phyloP scores from a whole-genome alignment of 441 rosid species.

The Kokia cookei region DNA sequence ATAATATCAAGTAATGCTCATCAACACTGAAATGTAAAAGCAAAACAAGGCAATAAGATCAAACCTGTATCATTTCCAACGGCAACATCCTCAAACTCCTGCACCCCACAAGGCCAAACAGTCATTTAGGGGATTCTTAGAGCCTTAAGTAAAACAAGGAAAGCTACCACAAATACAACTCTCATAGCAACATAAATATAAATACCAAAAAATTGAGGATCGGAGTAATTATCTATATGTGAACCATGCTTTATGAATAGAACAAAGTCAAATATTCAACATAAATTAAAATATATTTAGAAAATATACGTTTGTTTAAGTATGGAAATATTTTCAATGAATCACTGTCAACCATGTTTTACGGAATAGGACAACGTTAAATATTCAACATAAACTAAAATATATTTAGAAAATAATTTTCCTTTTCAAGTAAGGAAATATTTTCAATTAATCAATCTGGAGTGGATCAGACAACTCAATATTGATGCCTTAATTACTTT shows the following conservation, averaged over 20 bases:
- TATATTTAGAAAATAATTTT: neutral
- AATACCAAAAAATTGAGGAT: neutral
- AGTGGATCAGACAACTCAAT: neutral
- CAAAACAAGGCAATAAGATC: conserved; percentile 6
- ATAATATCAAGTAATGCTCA: neutral
- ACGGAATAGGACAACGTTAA: neutral
- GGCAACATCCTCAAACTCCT: conserved; percentile 55
- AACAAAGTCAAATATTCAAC: neutral
- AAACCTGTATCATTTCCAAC: conserved; percentile 83
- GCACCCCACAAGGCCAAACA: conserved; percentile 24
- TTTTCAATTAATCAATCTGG: neutral
- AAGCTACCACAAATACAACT: neutral
- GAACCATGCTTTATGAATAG: neutral
- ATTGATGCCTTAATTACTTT: neutral
- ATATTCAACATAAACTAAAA: neutral
- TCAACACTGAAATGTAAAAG: neutral
- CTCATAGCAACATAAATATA: neutral
- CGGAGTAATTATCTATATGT: neutral
- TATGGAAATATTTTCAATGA: neutral
- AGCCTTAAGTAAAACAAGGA: neutral
- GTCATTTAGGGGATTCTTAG: neutral
- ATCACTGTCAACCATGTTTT: neutral
- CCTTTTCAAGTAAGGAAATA: neutral
- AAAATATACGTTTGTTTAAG: neutral
- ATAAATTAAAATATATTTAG: neutral